Evolutionary conservation across 306 rosid species (phyloP), one percentile per base, ranked within the genome.

Genomic region (Cucurbita maxima): DNA sequence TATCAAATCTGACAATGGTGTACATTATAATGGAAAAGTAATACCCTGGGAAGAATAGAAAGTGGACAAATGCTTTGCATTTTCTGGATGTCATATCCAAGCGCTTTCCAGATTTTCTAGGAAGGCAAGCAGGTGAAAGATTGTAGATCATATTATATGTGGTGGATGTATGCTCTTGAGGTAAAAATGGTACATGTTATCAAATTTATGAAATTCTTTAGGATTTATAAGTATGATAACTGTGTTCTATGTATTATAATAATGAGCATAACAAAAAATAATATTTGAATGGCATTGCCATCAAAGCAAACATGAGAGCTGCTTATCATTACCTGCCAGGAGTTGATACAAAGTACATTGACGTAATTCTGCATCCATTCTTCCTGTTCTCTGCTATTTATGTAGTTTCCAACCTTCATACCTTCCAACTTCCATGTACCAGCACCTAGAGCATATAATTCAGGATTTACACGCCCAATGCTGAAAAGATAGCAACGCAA

Each of bases 401-500:
- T 76, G 51, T 78, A 79, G 54, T 47, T 77, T 73, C 69, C 76
- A 4, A 36, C 79, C 57, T 52, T 75, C 57, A 75, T 60, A 77
- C 77, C 81, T 76, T 83, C 84, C 67, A 54, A 79, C 75, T 80
- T 82, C 94, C 83, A 67, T 58, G 90, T 72, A 75, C 86, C 88
- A 56, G 90, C 83, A 57, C 85, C 98, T 79, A 93, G 80, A 78
- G 92, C 92, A 75, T 88, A 93, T 64, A 93, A 79, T 72, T 88
- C 89, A 18, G 89, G 89, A 86, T 93, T 84, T 77, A 93, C 84
- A 40, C 71, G 83, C 84, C 98, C 98, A 83, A 93, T 93, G 86
- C 98, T 93, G 81, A 78, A 80, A 83, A 36, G 44, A 81, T 72
- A 73, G 14, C 53, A 48, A 55, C 55, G 30, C 5, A 59, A 22